Evolutionary conservation across 2,329 filamentous ascomycete species (phyloP).

Genomic region (Alternaria sp.): DNA sequence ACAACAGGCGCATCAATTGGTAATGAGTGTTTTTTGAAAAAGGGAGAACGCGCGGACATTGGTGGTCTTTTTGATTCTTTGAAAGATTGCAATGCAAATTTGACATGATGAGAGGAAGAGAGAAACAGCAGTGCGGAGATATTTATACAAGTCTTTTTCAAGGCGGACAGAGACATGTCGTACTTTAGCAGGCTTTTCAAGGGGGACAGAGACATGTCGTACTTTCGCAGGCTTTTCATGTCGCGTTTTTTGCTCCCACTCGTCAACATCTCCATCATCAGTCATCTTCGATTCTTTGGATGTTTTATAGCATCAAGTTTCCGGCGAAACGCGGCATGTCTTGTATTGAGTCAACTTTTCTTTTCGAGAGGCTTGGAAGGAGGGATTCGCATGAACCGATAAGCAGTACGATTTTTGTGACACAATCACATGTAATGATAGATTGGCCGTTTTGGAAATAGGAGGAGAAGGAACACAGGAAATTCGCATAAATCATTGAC

Average conservation of each 20-base stretch:
- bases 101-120: too few relatives aligned
- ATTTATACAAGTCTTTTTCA: neutral
- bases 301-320: neutral
- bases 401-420: neutral
- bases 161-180: neutral
- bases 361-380: neutral
- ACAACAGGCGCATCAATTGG: neutral
- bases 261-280: too few relatives aligned
- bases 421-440: neutral
- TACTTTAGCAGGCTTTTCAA: too few relatives aligned
- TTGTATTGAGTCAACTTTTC: neutral
- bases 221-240: too few relatives aligned
- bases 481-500: neutral
- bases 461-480: neutral
- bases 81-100: too few relatives aligned
- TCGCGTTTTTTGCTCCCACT: too few relatives aligned
- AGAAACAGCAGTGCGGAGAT: neutral
- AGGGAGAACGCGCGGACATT: too few relatives aligned
- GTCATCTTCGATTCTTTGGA: neutral
- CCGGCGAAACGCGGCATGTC: neutral
- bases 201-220: neutral
- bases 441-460: neutral
- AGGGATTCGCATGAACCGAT: neutral
- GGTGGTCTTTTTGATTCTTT: too few relatives aligned
- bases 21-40: too few relatives aligned